A percentile compares a stretch with the other conserved stretches of the same genome.
phyloP scores from a whole-genome alignment of 192 early-diverging fungal genomes.

The Mortierella hygrophila region DNA sequence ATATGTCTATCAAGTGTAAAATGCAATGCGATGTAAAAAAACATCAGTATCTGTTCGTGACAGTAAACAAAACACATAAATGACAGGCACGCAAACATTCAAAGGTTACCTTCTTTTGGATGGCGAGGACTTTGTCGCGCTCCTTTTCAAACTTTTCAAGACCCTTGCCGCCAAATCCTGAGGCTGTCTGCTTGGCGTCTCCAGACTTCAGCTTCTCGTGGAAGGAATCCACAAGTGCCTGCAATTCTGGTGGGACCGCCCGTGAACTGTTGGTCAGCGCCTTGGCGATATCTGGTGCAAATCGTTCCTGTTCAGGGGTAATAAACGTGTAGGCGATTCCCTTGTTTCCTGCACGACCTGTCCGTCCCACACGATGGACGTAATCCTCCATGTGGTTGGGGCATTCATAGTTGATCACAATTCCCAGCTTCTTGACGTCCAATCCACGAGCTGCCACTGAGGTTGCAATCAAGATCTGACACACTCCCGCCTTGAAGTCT shows the following conservation, averaged over 20 bases:
- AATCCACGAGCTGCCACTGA: constrained; percentile 96
- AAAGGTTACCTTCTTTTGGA: constrained; percentile 83
- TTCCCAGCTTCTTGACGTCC: constrained; percentile 93
- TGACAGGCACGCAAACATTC: too few species aligned
- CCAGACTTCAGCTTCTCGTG: constrained; percentile 85
- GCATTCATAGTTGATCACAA: constrained; percentile 97
- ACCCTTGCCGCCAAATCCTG: constrained; percentile 98
- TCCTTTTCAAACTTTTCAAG: constrained; percentile 95
- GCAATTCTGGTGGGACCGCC: constrained; percentile 81
- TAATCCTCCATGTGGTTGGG: constrained; percentile 99
- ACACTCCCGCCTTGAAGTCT: constrained; percentile 94
- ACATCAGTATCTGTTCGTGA: neutral
- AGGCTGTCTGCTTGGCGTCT: constrained; percentile 73
- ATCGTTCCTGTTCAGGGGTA: constrained; percentile 93
- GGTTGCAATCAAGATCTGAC: constrained; percentile 94
- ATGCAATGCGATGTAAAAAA: neutral
- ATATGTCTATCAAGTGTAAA: constrained; percentile 61
- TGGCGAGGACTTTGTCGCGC: constrained; percentile 88
- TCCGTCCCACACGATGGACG: constrained; percentile 98
- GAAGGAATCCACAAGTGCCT: constrained; percentile 82
- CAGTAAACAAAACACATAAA: neutral
- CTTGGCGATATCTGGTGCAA: constrained; percentile 91
- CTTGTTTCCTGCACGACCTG: constrained; percentile 97
- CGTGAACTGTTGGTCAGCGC: constrained; percentile 86
- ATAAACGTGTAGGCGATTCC: constrained; percentile 98